Evolutionary conservation across 179 eudicot genomes (phyloP), one percentile per base, ranked within the genome.

Genomic region (Drosera spatulata): DNA sequence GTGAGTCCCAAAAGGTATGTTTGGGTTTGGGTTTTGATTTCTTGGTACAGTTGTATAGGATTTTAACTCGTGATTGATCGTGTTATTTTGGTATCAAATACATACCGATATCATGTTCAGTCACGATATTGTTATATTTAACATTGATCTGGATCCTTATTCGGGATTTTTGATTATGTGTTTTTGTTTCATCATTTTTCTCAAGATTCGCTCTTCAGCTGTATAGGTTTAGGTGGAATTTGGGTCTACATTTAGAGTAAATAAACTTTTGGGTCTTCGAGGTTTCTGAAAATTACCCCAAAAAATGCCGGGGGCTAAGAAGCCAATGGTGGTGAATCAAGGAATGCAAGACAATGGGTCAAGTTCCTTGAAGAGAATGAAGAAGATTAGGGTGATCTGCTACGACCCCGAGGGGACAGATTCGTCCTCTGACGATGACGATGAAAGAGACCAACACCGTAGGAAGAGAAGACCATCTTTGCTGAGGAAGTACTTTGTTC

Each of bases 351-450:
- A 38, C 46, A 68, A 65, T 4, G 68, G 50, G 58, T 14, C 51
- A 2, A 33, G 11, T 5, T 37, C 40, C 13, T 8, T 63, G 62
- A 63, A 66, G 10, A 53, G 76, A 45, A 49, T 10, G 60, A 73
- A 74, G 65, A 86, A 80, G 53, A 63, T 93, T 13, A 74, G 96
- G 37, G 75, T 93, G 41, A 70, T 84, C 15, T 86, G 77, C 22
- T n/a, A 61, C 50, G 96, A 93, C 63, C 99, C 99, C 3, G 76
- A 93, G 51, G 73, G 82, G 50, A 93, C 99, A 0, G 99, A 93
- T 58, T 86, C 96, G 3, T 89, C 99, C 0, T 88, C 87, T n/a
- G 95, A 86, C 43, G 95, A 80, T 39, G 81, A 73, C 15, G 55
- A 56, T 5, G 38, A n/a, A 52, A 53, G 15, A 14, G 4, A 6